Conservation (phyloP, 129 eudicot genomes). For the Escallonia herrerae region DNA sequence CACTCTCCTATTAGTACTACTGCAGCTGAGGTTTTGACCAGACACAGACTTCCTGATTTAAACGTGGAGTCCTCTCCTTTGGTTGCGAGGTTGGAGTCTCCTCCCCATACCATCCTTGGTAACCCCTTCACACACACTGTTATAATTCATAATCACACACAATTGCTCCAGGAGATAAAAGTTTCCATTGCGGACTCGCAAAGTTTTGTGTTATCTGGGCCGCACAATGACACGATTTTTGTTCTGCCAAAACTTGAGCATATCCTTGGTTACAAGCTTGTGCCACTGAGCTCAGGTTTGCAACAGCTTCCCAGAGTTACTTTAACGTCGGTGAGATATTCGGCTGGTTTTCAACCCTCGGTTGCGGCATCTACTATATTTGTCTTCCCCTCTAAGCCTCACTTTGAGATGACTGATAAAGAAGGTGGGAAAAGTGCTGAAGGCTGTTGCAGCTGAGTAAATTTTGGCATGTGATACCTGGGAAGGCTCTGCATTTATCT, state of each 20-base stretch:
- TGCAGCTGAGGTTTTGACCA: conserved; percentile 55
- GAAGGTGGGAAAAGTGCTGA: conserved; percentile 10
- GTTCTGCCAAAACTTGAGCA: conserved; percentile 72
- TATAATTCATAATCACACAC: conserved; percentile 58
- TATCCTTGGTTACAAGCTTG: conserved; percentile 63
- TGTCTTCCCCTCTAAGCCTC: conserved; percentile 79
- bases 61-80: conserved; percentile 71
- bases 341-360: conserved; percentile 78
- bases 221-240: conserved; percentile 63
- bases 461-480: conserved; percentile 2
- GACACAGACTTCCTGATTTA: conserved; percentile 71
- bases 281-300: conserved; percentile 66
- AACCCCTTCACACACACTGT: conserved; percentile 70
- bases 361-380: conserved; percentile 64
- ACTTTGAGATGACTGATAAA: conserved; percentile 25
- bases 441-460: conserved; percentile 31
- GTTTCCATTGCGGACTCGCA: conserved; percentile 76
- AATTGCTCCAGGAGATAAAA: conserved; percentile 76
- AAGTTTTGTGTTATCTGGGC: conserved; percentile 77
- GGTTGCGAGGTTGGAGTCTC: conserved; percentile 60
- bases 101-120: conserved; percentile 81
- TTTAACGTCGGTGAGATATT: conserved; percentile 61
- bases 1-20: conserved; percentile 1
- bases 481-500: background rate
- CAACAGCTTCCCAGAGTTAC: conserved; percentile 79